Conservation (phyloP, 1,284 basidiomycete genomes). For the Afroboletus lepidellus region DNA sequence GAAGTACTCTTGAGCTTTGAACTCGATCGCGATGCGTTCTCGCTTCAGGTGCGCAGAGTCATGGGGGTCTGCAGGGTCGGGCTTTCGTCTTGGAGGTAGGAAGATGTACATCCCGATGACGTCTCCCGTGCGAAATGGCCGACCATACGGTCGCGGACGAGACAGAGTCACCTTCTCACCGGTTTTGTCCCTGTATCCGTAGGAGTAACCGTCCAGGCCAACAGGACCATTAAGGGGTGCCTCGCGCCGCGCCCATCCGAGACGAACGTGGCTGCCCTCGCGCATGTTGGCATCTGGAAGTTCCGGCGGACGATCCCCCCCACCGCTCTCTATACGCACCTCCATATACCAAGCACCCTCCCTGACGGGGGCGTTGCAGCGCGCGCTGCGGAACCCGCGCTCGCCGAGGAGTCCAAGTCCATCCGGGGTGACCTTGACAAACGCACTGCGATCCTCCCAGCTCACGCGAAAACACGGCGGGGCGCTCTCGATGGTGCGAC, state of each 20-base stretch:
- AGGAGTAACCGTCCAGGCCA: conserved; percentile 92
- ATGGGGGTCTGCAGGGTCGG: conserved; percentile 55
- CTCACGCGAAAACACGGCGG: conserved; percentile 68
- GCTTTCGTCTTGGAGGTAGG: conserved; percentile 66
- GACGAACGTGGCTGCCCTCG: conserved; percentile 80
- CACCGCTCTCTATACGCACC: conserved; percentile 75
- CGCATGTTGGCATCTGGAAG: conserved; percentile 44
- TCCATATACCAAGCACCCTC: conserved; percentile 97
- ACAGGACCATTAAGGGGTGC: conserved; percentile 90
- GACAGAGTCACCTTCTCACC: conserved; percentile 91
- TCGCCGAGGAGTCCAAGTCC: conserved; percentile 78
- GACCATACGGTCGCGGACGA: conserved; percentile 76
- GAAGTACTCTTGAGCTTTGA: conserved; percentile 96
- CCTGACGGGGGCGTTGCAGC: conserved; percentile 86
- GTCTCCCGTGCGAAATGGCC: conserved; percentile 78
- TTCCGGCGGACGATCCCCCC: conserved; percentile 53
- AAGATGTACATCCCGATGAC: conserved; percentile 93
- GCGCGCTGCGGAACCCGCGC: conserved; percentile 87
- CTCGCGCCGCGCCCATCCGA: conserved; percentile 93
- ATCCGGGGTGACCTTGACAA: conserved; percentile 79
- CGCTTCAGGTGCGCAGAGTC: conserved; percentile 80
- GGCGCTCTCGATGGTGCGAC: conserved; percentile 76
- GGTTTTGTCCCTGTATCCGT: conserved; percentile 86
- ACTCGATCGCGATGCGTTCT: conserved; percentile 89
- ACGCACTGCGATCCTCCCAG: conserved; percentile 86